Base-by-base conservation (phyloP, 2,329 filamentous ascomycete genomes). In the Gremmenia infestans region DNA sequence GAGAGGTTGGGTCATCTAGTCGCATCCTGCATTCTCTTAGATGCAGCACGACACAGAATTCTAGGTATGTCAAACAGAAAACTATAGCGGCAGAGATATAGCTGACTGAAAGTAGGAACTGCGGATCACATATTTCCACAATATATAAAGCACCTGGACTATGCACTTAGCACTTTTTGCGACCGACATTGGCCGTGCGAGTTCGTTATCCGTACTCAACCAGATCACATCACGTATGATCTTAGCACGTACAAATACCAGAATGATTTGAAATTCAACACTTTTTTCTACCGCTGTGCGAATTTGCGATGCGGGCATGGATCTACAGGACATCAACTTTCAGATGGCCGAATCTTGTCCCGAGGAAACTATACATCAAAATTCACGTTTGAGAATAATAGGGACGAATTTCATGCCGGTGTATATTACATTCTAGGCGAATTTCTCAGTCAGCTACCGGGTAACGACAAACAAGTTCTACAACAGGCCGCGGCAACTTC, bases 11-110 rank as follows among this genome's bases (percentile, higher is more conserved):
- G 53, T 22, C 42, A 48, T n/a, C 39, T 59, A 32, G 50, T 59
- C 7, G 57, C 53, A 11, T 59, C 57, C 5, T 56, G 57, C 49
- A 56, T 59, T 36, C 43, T 59, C 37, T 42, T 59, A n/a, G 53
- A 59, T 39, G 35, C 47, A 2, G 50, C 43, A 9, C 11, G 57
- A 32, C 46, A 53, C 5, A 37, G 48, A n/a, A 32, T 49, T 9
- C 39, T 23, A 51, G 57, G 57, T 52, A 15, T 36, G 48, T 14
- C 7, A 48, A 22, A 28, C 15, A 17, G 12, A 17, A 45, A 2
- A 19, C 42, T 7, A 22, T 17, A 22, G n/a, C 19, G 11, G 2
- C 6, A 43, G 9, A 15, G 12, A 6, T 23, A 17, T 22, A 40
- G 14, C 11, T 28, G 23, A 17, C 11, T 43, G 2, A 17, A 25